Evolutionary conservation across 176 grass and related monocot genomes (phyloP), one percentile per base, ranked within the genome.

Genomic region (Echinochloa phyllopogon): DNA sequence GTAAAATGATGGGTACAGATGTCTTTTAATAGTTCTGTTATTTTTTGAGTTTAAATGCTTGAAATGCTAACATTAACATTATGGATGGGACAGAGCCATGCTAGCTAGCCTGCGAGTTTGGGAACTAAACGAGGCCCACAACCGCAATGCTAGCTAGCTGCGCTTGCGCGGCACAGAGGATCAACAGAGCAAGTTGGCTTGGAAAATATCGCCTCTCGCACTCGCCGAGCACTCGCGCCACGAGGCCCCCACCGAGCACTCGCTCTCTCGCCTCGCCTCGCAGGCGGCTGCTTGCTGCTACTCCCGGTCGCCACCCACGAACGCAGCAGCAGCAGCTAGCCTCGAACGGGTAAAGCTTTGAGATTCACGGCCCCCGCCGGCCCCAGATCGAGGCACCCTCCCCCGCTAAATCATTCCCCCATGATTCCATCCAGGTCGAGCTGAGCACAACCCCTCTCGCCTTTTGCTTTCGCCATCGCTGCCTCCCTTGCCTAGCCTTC

Each of bases 361-460:
- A 39, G 59, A 61, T 77, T 21, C 13, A 83, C 53, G 83, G 77
- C 11, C 4, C 24, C 5, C 69, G 53, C 80, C 12, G 10, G 2
- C 0, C 49, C 69, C 50, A 17, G 20, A 40, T 39, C 25, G 25
- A 78, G 75, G 74, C 86, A 20, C 51, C 51, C 51, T 56, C 69
- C 45, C 11, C 73, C 50, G 48, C 72, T 56, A 6, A 72, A 86
- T 73, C 79, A 86, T 86, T 83, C 79, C 25, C 33, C 74, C 65
- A 86, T 83, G 23, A 81, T 85, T 75, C 82, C 37, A 10, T 43
- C 65, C 16, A 3, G 0, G 25, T 5, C 12, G 16, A 16, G 40
- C 6, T 3, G 24, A 68, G 33, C 3, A 4, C 18, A 1, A 0
- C 55, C 8, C 23, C 12, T 13, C 6, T 33, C 29, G 29, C 21